Evolutionary conservation across 176 grass and related monocot genomes (phyloP).

Genomic region (Otatea glauca): DNA sequence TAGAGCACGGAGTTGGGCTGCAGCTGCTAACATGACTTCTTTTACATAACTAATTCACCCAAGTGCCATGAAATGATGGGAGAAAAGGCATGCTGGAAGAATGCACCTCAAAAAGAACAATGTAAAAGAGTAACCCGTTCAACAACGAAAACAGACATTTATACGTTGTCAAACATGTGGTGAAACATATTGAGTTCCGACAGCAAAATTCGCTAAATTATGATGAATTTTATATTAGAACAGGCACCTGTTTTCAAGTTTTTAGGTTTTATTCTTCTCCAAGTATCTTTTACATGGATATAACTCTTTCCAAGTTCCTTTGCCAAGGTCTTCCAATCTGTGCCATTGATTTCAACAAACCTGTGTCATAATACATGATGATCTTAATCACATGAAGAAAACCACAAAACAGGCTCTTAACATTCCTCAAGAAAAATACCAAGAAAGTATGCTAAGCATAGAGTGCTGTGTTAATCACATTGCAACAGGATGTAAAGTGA

Average conservation of each 20-base stretch:
- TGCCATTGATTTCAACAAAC: slow-evolving; percentile 57
- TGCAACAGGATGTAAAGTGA: neutral
- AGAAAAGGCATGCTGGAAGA: slow-evolving; percentile 14
- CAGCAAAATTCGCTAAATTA: slow-evolving; percentile 23
- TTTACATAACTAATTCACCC: neutral
- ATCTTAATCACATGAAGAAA: slow-evolving; percentile 37
- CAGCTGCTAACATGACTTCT: neutral
- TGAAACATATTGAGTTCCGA: neutral
- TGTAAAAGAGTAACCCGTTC: neutral
- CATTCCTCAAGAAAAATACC: slow-evolving; percentile 26
- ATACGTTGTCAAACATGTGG: neutral
- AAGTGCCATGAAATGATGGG: neutral
- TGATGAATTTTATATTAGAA: slow-evolving; percentile 19
- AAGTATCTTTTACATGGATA: slow-evolving; percentile 80
- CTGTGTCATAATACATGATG: slow-evolving; percentile 43
- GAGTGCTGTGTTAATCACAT: neutral
- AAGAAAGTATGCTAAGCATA: slow-evolving; percentile 3
- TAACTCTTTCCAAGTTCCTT: slow-evolving; percentile 52
- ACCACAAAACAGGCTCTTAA: slow-evolving; percentile 2
- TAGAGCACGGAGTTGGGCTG: slow-evolving; percentile 9
- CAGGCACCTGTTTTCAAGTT: slow-evolving; percentile 58
- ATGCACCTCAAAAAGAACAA: neutral
- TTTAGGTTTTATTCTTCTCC: slow-evolving; percentile 61
- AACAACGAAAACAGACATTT: slow-evolving; percentile 13
- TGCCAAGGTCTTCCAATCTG: slow-evolving; percentile 59